Conservation (phyloP, 116 monocot species). For the Dioscorea cayenensis region DNA sequence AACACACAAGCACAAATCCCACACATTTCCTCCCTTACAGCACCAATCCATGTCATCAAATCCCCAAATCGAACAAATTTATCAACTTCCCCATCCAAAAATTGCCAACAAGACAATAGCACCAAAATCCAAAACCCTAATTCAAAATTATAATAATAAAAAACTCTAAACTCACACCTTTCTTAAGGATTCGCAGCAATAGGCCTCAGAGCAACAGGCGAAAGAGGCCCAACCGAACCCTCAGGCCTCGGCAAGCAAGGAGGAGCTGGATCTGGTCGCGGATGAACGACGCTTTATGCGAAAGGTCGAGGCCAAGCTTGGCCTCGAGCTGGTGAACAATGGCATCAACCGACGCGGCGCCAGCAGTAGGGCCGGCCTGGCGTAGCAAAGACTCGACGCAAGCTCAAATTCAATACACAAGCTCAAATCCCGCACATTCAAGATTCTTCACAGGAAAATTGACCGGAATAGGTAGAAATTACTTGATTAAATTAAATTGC, state of each 20-base stretch:
- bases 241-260: constrained; percentile 17
- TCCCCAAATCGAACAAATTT: background rate
- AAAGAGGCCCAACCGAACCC: background rate
- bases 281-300: constrained; percentile 79
- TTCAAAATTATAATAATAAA: background rate
- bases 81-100: background rate
- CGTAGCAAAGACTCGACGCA: constrained; percentile 1
- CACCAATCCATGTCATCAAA: too few relatives aligned
- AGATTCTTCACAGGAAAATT: constrained; percentile 99
- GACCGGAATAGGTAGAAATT: constrained; percentile 25
- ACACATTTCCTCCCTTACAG: too few relatives aligned
- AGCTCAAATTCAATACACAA: too few relatives aligned
- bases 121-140: background rate
- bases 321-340: constrained; percentile 73
- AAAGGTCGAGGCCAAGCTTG: constrained; percentile 70
- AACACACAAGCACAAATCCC: background rate
- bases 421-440: too few relatives aligned
- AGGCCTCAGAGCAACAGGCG: background rate
- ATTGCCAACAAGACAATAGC: background rate
- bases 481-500: background rate
- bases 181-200: constrained; percentile 13
- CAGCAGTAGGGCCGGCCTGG: background rate
- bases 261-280: constrained; percentile 64
- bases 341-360: constrained; percentile 14
- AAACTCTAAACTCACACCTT: constrained; percentile 22